A percentile compares a stretch with the other conserved stretches of the same genome.
These are phyloP conservation scores for Kentomonas sorsogonicus DNA, from an alignment of 208 protist species.

Conservation along the genomic window DNA sequence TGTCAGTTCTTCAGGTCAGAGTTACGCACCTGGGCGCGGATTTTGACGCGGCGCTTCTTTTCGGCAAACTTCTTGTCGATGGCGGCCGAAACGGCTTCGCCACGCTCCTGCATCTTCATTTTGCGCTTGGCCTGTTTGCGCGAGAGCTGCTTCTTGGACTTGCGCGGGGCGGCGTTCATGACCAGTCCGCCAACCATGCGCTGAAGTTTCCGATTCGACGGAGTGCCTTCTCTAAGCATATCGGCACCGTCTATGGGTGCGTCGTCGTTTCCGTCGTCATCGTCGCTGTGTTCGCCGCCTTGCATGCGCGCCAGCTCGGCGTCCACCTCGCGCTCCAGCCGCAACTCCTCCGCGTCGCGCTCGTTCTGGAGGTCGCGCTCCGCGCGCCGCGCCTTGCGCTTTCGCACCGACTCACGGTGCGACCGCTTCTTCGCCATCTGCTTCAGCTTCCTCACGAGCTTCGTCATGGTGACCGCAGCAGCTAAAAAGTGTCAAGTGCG, in stretches of 20 bases:
- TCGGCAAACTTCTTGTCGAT: slow-evolving; percentile 57
- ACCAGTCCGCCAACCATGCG: slow-evolving; percentile 62
- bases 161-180: slow-evolving; percentile 43
- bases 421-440: slow-evolving; percentile 85
- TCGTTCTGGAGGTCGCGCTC: slow-evolving; percentile 42
- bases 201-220: slow-evolving; percentile 18
- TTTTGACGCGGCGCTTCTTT: slow-evolving; percentile 84
- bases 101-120: slow-evolving; percentile 50
- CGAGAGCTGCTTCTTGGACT: slow-evolving; percentile 65
- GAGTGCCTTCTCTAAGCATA: neutral
- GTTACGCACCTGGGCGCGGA: slow-evolving; percentile 81
- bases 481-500: neutral
- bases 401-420: slow-evolving; percentile 84
- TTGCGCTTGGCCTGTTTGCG: slow-evolving; percentile 70
- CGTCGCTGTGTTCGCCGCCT: slow-evolving; percentile 16
- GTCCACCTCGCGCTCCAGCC: slow-evolving; percentile 55
- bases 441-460: slow-evolving; percentile 85
- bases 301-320: slow-evolving; percentile 52
- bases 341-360: slow-evolving; percentile 24
- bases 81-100: slow-evolving; percentile 40
- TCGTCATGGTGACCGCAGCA: slow-evolving; percentile 60
- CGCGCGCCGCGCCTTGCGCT: slow-evolving; percentile 50
- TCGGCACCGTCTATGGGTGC: slow-evolving; percentile 6
- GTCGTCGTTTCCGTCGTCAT: neutral
- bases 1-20: slow-evolving; percentile 60